These are phyloP conservation scores for Sarocladiaceae sp. DNA, from an alignment of 2,329 filamentous ascomycete species.

Conservation along the genomic window DNA sequence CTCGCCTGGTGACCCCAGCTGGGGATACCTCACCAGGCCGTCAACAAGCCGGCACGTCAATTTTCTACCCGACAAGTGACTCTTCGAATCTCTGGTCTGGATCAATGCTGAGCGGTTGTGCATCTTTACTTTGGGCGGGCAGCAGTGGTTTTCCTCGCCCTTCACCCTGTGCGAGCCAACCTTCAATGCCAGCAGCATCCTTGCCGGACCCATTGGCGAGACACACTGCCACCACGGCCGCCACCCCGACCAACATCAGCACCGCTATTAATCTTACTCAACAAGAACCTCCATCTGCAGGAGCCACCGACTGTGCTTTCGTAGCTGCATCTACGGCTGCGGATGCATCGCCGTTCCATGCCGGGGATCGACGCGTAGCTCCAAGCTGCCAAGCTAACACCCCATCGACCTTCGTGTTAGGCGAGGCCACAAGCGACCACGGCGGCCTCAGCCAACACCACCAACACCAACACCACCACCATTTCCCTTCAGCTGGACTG, in stretches of 20 bases:
- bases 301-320: constrained; percentile 14
- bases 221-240: neutral
- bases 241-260: neutral
- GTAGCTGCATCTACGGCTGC: constrained; percentile 12
- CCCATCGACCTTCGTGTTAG: neutral
- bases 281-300: constrained; percentile 12
- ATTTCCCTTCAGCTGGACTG: constrained; percentile 2
- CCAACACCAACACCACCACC: constrained; percentile 10
- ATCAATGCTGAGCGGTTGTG: too few species aligned
- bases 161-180: neutral
- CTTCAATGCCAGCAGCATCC: neutral
- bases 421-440: neutral
- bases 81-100: too few species aligned
- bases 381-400: neutral
- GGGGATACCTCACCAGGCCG: too few species aligned
- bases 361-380: neutral
- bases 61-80: too few species aligned
- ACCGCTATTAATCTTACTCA: neutral
- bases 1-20: too few species aligned
- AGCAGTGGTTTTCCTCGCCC: neutral
- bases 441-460: neutral
- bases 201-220: neutral
- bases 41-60: too few species aligned
- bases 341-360: neutral
- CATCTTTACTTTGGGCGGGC: neutral